phyloP scores from a whole-genome alignment of 78 protist genomes.

The Planoprotostelium fungivorum region DNA sequence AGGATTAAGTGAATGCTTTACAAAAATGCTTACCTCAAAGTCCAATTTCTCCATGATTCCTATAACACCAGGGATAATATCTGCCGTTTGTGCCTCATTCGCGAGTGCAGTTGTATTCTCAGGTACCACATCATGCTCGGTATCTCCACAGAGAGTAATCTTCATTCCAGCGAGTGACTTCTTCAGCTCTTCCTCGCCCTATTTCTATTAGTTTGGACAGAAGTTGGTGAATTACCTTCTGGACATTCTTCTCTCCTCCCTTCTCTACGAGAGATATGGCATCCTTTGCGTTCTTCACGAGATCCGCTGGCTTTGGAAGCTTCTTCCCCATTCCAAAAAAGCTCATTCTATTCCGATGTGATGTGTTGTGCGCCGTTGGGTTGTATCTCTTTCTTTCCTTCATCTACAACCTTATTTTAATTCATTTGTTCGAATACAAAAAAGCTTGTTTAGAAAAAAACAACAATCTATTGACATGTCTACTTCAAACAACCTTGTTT shows the following conservation, averaged over 20 bases:
- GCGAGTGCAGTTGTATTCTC: background rate
- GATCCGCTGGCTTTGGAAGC: background rate
- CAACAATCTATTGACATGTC: too few species aligned
- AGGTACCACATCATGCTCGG: background rate
- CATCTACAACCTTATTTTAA: too few species aligned
- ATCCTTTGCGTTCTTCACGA: background rate
- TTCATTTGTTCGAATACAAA: too few species aligned
- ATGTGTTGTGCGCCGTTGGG: too few species aligned
- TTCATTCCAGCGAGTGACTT: background rate
- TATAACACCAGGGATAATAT: slow-evolving; percentile 40
- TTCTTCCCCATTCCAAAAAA: background rate
- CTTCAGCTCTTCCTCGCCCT: background rate
- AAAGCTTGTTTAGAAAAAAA: too few species aligned
- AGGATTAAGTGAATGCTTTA: background rate
- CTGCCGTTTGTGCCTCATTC: background rate
- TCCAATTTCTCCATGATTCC: slow-evolving; percentile 54
- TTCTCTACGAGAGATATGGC: background rate
- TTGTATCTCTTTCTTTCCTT: too few species aligned
- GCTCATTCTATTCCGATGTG: too few species aligned
- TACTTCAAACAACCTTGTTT: too few species aligned
- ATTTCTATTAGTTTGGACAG: background rate
- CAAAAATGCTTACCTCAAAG: slow-evolving; percentile 51
- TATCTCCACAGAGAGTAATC: background rate
- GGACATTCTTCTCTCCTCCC: background rate
- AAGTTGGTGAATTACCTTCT: background rate